These are phyloP conservation scores for Hygrophorus pudorinus DNA, from an alignment of 768 basidiomycete species.

Conservation along the genomic window DNA sequence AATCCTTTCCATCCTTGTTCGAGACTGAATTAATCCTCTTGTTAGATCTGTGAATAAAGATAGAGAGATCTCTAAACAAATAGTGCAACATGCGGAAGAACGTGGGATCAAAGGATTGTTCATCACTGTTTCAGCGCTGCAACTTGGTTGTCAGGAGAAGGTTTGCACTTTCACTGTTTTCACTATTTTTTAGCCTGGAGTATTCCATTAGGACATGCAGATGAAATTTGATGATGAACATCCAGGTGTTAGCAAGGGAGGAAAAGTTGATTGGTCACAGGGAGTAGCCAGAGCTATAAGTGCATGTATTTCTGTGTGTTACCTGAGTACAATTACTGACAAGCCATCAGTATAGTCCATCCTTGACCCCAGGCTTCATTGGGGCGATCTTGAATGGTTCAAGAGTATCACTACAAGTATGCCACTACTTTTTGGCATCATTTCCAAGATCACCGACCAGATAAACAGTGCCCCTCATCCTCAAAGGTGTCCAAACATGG, in stretches of 20 bases:
- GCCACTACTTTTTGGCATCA: conserved; percentile 19
- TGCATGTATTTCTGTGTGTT: conserved; percentile 29
- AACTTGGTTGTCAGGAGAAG: conserved; percentile 88
- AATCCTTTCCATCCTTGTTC: not conserved
- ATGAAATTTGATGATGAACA: conserved; percentile 88
- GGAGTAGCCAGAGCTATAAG: conserved; percentile 93
- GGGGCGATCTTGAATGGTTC: too few species aligned
- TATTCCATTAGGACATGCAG: conserved; percentile 64
- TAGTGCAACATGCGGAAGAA: conserved; percentile 84
- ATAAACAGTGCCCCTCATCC: too few species aligned
- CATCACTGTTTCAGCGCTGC: conserved; percentile 96
- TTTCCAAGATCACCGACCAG: conserved; percentile 21
- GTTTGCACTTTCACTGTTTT: not conserved
- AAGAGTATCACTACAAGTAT: conserved; percentile 65
- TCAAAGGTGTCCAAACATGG: too few species aligned
- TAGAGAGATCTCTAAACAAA: conserved; percentile 69
- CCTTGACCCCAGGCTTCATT: conserved; percentile 88
- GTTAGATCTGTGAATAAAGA: conserved; percentile 82
- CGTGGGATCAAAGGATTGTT: conserved; percentile 90
- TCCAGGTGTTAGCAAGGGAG: conserved; percentile 41
- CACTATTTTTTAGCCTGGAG: not conserved
- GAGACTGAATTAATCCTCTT: not conserved
- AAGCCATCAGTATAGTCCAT: conserved; percentile 55
- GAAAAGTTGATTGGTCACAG: conserved; percentile 70
- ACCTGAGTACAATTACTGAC: too few species aligned